A percentile compares a stretch with the other conserved stretches of the same genome.
Evolutionary conservation across 345 rosid species (phyloP).

Genomic region (Ricinus communis): DNA sequence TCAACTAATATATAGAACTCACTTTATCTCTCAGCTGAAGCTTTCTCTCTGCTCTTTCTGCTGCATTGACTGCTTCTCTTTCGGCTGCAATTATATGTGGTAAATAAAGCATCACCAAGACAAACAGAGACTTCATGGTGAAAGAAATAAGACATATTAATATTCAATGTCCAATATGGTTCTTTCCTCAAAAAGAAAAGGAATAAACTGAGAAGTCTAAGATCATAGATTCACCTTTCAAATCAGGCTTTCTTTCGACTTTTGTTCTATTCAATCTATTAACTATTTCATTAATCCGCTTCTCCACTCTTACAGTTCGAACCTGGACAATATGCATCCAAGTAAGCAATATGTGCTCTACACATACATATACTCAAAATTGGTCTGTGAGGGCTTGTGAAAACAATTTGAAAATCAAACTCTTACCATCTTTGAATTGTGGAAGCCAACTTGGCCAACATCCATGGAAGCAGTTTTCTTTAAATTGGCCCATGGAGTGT

Average conservation of each 20-base stretch:
- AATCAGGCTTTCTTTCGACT: slow-evolving; percentile 87
- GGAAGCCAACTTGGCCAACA: slow-evolving; percentile 98
- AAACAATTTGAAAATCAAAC: neutral
- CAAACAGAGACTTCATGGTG: neutral
- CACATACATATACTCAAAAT: neutral
- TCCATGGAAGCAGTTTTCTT: slow-evolving; percentile 98
- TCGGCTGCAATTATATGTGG: slow-evolving; percentile 59
- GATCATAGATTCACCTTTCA: slow-evolving; percentile 56
- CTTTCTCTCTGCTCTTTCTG: slow-evolving; percentile 92
- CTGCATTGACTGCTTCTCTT: slow-evolving; percentile 85
- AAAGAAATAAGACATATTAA: neutral
- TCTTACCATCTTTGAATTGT: slow-evolving; percentile 83
- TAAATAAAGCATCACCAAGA: slow-evolving; percentile 9
- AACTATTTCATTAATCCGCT: slow-evolving; percentile 84
- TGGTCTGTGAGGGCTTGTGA: neutral
- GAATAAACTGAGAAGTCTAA: neutral
- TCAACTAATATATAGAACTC: slow-evolving; percentile 25
- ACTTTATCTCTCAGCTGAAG: slow-evolving; percentile 80
- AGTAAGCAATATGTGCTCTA: slow-evolving; percentile 16
- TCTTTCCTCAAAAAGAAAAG: neutral
- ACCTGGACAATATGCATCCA: slow-evolving; percentile 47
- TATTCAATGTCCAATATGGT: neutral
- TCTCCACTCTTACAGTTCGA: slow-evolving; percentile 87
- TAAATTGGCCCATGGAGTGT: slow-evolving; percentile 94
- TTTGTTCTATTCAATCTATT: slow-evolving; percentile 94